A percentile compares a stretch with the other conserved stretches of the same genome.
phyloP scores from a whole-genome alignment of 345 rosid genomes.

The Eutrema yunnanense region DNA sequence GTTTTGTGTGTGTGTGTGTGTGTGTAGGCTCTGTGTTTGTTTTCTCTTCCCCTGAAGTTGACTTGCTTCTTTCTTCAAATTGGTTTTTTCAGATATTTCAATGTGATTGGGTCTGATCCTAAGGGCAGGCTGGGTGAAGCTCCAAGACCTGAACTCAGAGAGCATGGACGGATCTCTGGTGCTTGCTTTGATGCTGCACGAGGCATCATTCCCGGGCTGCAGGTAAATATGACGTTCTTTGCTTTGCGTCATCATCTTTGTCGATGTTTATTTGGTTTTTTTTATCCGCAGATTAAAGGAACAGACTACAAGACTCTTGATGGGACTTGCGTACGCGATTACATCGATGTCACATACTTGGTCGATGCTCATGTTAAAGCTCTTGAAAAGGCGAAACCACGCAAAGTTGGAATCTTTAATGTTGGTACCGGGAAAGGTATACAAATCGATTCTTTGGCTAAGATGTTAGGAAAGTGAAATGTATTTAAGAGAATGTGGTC shows the following conservation, averaged over 20 bases:
- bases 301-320: constrained; percentile 53
- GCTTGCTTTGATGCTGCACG: constrained; percentile 70
- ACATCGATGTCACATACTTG: constrained; percentile 54
- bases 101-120: constrained; percentile 62
- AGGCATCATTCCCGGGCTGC: constrained; percentile 43
- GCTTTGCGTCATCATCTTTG: not conserved
- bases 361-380: constrained; percentile 66
- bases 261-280: not conserved
- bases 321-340: constrained; percentile 53
- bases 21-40: not conserved
- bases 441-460: not conserved
- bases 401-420: constrained; percentile 50
- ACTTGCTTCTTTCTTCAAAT: not conserved
- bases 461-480: not conserved
- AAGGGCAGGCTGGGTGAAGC: constrained; percentile 63
- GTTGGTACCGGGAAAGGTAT: constrained; percentile 62
- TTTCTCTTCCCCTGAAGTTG: not conserved
- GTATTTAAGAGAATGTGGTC: not conserved
- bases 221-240: constrained; percentile 21
- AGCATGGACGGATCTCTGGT: constrained; percentile 55
- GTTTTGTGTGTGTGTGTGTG: not conserved
- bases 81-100: constrained; percentile 40
- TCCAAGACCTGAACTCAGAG: constrained; percentile 50
- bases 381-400: constrained; percentile 42
- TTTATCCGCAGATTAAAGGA: constrained; percentile 44